Conservation (phyloP, 2,329 filamentous ascomycete genomes). For the Penicillium brasilianum region DNA sequence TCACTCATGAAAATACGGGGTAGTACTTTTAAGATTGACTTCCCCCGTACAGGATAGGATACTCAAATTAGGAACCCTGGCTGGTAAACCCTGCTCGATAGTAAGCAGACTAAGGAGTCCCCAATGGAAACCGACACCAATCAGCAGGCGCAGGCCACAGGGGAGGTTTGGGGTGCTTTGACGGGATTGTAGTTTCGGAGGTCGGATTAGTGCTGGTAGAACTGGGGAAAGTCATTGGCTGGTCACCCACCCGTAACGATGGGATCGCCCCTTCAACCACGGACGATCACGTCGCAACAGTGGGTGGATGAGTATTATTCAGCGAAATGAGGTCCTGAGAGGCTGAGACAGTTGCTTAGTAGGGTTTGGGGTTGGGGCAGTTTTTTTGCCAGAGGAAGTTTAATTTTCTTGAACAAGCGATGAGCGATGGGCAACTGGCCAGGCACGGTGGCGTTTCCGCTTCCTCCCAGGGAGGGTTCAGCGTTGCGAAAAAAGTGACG, state of each 20-base stretch:
- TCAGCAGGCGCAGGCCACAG: background rate
- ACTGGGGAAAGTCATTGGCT: conserved; percentile 6
- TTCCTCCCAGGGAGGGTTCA: background rate
- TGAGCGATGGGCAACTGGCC: background rate
- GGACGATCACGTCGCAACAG: conserved; percentile 3
- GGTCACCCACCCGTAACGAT: conserved; percentile 4
- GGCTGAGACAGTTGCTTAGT: conserved; percentile 1
- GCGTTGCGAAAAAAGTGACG: conserved; percentile 2
- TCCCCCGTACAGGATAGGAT: background rate
- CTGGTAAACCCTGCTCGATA: conserved; percentile 1
- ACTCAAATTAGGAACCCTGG: background rate
- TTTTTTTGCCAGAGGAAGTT: background rate
- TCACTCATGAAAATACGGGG: background rate
- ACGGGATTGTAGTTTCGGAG: background rate
- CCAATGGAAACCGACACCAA: background rate
- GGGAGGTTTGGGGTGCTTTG: background rate
- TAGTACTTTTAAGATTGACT: background rate
- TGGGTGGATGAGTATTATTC: background rate
- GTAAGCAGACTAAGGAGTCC: background rate
- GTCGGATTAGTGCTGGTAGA: background rate
- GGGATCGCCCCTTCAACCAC: conserved; percentile 12
- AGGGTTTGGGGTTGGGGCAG: background rate
- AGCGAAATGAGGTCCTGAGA: background rate
- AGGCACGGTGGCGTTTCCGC: conserved; percentile 7
- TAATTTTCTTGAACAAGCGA: background rate